A percentile compares a stretch with the other conserved stretches of the same genome.
Evolutionary conservation across 139 green algal genomes (phyloP).

Genomic region (Ettlia oleoabundans): DNA sequence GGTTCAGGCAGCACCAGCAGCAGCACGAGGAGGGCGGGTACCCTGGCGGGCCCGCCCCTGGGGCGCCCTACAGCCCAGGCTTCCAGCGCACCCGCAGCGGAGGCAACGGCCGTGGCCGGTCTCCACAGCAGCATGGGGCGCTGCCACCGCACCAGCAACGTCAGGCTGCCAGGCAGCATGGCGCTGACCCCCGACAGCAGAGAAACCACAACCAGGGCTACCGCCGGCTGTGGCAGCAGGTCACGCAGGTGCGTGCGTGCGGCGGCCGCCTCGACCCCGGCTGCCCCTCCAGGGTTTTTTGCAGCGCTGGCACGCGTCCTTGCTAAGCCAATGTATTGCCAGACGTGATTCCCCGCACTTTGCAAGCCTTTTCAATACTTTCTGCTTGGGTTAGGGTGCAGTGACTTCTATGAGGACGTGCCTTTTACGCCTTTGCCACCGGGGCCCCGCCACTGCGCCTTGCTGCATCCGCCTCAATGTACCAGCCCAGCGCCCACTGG

Average conservation of each 20-base stretch:
- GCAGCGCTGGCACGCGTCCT: no score
- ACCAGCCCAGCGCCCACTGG: no score
- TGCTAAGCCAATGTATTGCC: no score
- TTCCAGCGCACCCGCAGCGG: not conserved
- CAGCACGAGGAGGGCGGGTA: not conserved
- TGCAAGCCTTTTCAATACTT: no score
- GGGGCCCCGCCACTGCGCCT: no score
- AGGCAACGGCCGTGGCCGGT: not conserved
- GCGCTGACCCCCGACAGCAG: constrained; percentile 9
- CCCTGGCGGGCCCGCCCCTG: not conserved
- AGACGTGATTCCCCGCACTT: no score
- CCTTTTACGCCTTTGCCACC: no score
- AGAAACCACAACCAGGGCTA: constrained; percentile 70
- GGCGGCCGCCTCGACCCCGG: no score
- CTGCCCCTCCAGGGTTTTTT: no score
- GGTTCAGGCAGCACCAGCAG: not conserved
- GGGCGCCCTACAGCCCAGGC: not conserved
- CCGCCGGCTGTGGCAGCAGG: constrained; percentile 79
- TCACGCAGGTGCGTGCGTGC: constrained; percentile 47
- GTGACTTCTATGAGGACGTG: no score
- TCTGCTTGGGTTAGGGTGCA: no score
- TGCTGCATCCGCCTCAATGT: no score
- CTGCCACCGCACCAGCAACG: not conserved
- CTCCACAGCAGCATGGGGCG: not conserved
- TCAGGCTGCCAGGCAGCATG: not conserved